phyloP scores from a whole-genome alignment of 2,329 filamentous ascomycete genomes.

The Cladosporium phlei region DNA sequence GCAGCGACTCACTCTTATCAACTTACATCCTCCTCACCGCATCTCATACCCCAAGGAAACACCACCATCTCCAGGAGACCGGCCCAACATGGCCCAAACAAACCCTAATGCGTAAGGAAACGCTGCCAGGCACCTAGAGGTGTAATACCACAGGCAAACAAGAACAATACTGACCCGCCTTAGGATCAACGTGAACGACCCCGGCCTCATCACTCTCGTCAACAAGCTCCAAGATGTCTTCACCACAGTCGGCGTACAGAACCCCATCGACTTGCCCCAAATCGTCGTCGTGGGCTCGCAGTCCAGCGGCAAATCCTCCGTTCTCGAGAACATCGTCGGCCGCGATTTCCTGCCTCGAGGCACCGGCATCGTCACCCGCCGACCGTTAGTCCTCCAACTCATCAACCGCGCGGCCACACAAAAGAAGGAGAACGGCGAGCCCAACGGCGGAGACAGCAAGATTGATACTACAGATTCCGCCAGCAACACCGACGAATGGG shows the following conservation, averaged over 20 bases:
- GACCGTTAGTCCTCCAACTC: slow-evolving; percentile 92
- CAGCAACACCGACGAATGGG: slow-evolving; percentile 93
- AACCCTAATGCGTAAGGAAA: slow-evolving; percentile 28
- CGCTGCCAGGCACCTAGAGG: background rate
- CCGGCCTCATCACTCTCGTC: slow-evolving; percentile 71
- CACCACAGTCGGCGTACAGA: slow-evolving; percentile 92
- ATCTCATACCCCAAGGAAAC: background rate
- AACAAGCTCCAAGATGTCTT: slow-evolving; percentile 99
- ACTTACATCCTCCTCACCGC: background rate
- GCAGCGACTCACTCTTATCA: too few species aligned
- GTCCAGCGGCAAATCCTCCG: slow-evolving; percentile 98
- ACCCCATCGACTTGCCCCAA: slow-evolving; percentile 97
- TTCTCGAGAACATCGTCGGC: slow-evolving; percentile 97
- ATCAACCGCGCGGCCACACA: slow-evolving; percentile 68
- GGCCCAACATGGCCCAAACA: slow-evolving; percentile 29
- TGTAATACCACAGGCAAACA: background rate
- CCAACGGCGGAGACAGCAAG: slow-evolving; percentile 68
- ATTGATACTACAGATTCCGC: slow-evolving; percentile 70
- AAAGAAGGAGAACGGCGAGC: slow-evolving; percentile 64
- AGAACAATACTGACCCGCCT: slow-evolving; percentile 13
- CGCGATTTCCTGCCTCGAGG: slow-evolving; percentile 97
- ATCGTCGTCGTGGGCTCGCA: slow-evolving; percentile 98
- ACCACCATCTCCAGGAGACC: slow-evolving; percentile 1
- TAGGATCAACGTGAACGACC: slow-evolving; percentile 69
- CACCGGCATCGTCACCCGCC: slow-evolving; percentile 92